These are phyloP conservation scores for Ogataea ganodermae DNA, from an alignment of 805 yeast species.

Conservation along the genomic window DNA sequence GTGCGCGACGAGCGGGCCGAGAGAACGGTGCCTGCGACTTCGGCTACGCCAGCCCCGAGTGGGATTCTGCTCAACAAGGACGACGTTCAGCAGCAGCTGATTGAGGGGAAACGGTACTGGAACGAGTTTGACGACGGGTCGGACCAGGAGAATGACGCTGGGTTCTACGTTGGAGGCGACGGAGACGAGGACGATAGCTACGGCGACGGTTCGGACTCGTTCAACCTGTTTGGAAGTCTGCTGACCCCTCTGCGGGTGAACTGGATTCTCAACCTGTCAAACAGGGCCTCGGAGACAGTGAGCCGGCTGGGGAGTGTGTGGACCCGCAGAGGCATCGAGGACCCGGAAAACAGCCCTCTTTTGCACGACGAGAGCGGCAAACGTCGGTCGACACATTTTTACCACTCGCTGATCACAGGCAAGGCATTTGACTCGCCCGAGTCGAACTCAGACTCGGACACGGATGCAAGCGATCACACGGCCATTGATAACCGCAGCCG, in stretches of 20 bases:
- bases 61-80: constrained; percentile 37
- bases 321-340: constrained; percentile 2
- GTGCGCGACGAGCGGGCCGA: constrained; percentile 10
- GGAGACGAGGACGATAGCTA: constrained; percentile 30
- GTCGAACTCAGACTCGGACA: constrained; percentile 20
- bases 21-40: neutral
- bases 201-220: constrained; percentile 12
- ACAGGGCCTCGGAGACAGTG: constrained; percentile 19
- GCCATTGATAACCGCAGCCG: neutral
- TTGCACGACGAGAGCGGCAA: neutral
- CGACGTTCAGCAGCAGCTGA: constrained; percentile 21
- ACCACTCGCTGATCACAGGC: constrained; percentile 15
- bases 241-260: constrained; percentile 27
- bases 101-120: constrained; percentile 50
- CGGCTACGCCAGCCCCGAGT: constrained; percentile 1
- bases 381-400: constrained; percentile 9
- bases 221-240: constrained; percentile 22
- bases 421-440: constrained; percentile 2
- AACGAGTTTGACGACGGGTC: constrained; percentile 67
- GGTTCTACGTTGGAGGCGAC: constrained; percentile 41
- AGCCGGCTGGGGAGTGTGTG: neutral
- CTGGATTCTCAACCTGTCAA: constrained; percentile 26
- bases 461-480: constrained; percentile 18
- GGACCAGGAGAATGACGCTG: constrained; percentile 45
- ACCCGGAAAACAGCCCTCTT: constrained; percentile 5